These are phyloP conservation scores for Lumnitzera racemosa DNA, from an alignment of 345 rosid species.

Conservation along the genomic window DNA sequence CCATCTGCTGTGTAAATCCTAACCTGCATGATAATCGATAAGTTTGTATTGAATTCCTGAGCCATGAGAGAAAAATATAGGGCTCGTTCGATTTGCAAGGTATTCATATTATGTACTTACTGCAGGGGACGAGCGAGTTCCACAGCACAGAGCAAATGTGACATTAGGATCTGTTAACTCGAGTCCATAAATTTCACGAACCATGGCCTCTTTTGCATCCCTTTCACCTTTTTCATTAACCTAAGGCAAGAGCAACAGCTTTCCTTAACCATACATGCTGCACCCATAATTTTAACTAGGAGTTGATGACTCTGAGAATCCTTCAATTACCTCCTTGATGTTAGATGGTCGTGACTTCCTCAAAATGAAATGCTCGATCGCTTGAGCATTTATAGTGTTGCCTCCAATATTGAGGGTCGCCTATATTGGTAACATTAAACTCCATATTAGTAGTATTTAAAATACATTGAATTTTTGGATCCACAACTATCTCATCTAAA, in stretches of 20 bases:
- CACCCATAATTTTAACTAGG: no score
- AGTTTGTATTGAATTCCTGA: no score
- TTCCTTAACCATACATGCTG: background rate
- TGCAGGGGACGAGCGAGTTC: constrained; percentile 89
- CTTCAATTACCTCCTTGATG: constrained; percentile 31
- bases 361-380: constrained; percentile 71
- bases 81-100: no score
- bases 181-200: constrained; percentile 60
- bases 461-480: background rate
- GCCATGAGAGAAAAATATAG: no score
- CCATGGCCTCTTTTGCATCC: constrained; percentile 49
- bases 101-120: constrained; percentile 30
- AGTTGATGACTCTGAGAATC: background rate
- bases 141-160: constrained; percentile 78
- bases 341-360: constrained; percentile 46
- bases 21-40: constrained; percentile 37
- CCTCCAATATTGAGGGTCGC: constrained; percentile 82
- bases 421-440: constrained; percentile 22
- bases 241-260: constrained; percentile 5
- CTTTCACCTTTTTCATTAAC: constrained; percentile 28
- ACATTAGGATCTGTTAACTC: constrained; percentile 59
- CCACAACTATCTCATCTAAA: background rate
- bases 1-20: constrained; percentile 77
- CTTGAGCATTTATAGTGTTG: constrained; percentile 66
- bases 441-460: background rate